phyloP scores from a whole-genome alignment of 2,329 filamentous ascomycete species.

The Pseudogymnoascus sp. region DNA sequence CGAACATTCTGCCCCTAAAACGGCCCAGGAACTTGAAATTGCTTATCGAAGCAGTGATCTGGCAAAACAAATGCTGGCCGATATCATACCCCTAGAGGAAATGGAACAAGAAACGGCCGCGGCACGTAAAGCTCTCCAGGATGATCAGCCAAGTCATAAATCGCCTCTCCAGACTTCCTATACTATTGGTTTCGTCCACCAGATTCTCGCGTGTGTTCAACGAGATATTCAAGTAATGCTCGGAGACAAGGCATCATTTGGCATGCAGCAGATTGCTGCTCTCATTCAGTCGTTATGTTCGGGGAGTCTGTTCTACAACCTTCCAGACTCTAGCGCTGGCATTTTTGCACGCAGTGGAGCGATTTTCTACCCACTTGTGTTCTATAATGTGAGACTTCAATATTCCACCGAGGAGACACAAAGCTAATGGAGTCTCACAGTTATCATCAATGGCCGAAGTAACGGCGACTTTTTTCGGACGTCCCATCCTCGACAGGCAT shows the following conservation, averaged over 20 bases:
- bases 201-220: conserved; percentile 47
- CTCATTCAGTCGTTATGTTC: conserved; percentile 52
- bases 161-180: conserved; percentile 38
- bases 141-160: conserved; percentile 31
- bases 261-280: conserved; percentile 53
- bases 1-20: conserved; percentile 38
- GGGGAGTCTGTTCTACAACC: conserved; percentile 61
- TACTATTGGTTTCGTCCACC: conserved; percentile 41
- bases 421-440: background rate
- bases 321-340: conserved; percentile 47
- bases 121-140: conserved; percentile 27
- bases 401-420: background rate
- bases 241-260: conserved; percentile 55
- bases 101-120: conserved; percentile 47
- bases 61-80: conserved; percentile 38
- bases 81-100: conserved; percentile 29
- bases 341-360: conserved; percentile 57
- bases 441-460: conserved; percentile 60
- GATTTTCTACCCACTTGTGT: conserved; percentile 50
- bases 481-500: conserved; percentile 52
- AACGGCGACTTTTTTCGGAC: conserved; percentile 52
- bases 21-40: conserved; percentile 35
- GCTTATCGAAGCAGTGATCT: conserved; percentile 46
- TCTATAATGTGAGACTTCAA: conserved; percentile 45
- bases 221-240: conserved; percentile 59